Percentiles rank a stretch among this genome's conserved stretches.
phyloP scores from a whole-genome alignment of 306 rosid genomes.

The Cucumis hystrix region DNA sequence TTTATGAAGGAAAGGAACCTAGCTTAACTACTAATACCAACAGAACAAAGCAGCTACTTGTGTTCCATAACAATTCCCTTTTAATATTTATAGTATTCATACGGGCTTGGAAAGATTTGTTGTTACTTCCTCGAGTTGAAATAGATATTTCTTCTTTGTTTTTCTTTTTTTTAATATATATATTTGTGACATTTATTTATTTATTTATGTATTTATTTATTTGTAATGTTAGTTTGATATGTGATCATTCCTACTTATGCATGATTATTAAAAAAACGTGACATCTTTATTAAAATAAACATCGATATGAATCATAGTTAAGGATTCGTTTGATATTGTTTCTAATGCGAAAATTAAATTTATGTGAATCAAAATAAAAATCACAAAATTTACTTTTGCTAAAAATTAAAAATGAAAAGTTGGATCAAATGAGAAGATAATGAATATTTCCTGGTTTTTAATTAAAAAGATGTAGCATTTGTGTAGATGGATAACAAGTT shows the following conservation, averaged over 20 bases:
- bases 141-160: not conserved
- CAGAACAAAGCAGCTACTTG: not conserved
- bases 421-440: no score
- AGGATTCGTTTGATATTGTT: no score
- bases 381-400: no score
- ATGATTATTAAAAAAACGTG: not conserved
- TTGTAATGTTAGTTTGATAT: not conserved
- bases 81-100: not conserved
- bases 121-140: not conserved
- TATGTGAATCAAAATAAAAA: no score
- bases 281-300: no score
- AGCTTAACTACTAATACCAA: slow-evolving; percentile 14
- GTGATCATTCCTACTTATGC: not conserved
- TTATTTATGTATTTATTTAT: not conserved
- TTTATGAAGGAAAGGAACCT: slow-evolving; percentile 60
- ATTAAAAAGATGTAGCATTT: no score
- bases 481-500: no score
- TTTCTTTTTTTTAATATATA: not conserved
- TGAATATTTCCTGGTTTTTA: no score
- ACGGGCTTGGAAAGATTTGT: not conserved
- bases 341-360: no score
- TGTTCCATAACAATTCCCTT: not conserved
- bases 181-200: not conserved
- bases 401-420: no score
- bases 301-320: no score